Evolutionary conservation across 441 rosid genomes (phyloP), one percentile per base, ranked within the genome.

Genomic region (Bruguiera hainesii): DNA sequence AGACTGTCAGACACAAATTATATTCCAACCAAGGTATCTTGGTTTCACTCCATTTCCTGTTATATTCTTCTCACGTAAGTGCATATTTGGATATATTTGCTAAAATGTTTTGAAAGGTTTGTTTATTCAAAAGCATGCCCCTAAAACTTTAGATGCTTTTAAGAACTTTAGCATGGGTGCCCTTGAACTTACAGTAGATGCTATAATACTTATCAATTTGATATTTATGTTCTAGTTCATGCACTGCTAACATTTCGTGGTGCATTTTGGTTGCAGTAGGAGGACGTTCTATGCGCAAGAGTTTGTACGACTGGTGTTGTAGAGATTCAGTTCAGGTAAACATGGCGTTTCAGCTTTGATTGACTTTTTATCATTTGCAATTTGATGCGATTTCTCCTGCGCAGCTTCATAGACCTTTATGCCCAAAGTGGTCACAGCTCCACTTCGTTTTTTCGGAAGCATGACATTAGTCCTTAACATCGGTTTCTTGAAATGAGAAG

Each of bases 291-390:
- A n/a, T 86, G 85, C 79, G 96, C 97, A 18, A 86, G 99, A 83
- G 90, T 95, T 71, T 97, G 98, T 63, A 95, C 99, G 51, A 89
- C 98, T 64, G 98, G 99, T 70, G 97, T 91, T 13, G 96, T 95
- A 63, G 94, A 95, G 82, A 91, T 91, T 74, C 96, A 95, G 78
- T 95, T 95, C 93, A 95, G 97, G 99, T 95, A 81, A 83, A 69
- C 63, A 65, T 55, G 56, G 31, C 35, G 35, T 26, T 37, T 75
- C 31, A 7, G 5, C 60, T 39, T 53, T 10, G 4, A 23, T 31
- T 10, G 6, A 23, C 2, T 20, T 55, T 39, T 51, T 50, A 15
- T 21, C 1, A 2, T 9, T n/a, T 48, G 30, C n/a, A 39, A 18
- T 63, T 26, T 66, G 23, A 37, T 61, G 10, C 55, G 21, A 42